These are phyloP conservation scores for Penicillium steckii DNA, from an alignment of 495 filamentous ascomycete genomes.

Conservation along the genomic window DNA sequence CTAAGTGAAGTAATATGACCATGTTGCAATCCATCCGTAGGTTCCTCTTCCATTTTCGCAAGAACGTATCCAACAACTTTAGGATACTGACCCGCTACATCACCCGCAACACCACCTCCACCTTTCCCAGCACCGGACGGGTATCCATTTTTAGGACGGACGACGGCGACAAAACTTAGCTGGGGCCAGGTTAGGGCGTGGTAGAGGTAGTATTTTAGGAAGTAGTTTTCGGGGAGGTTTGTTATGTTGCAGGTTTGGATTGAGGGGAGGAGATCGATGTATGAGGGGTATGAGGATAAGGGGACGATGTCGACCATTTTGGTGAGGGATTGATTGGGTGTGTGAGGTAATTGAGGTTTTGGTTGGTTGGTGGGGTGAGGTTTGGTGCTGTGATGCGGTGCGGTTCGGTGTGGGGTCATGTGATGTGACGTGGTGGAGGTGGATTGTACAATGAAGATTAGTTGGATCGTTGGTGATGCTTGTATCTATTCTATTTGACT, in stretches of 20 bases:
- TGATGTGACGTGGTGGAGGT: slow-evolving; percentile 3
- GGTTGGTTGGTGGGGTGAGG: slow-evolving; percentile 3
- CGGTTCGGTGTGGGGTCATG: slow-evolving; percentile 11
- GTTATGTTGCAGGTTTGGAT: slow-evolving; percentile 98
- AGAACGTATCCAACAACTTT: slow-evolving; percentile 99
- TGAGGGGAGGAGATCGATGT: slow-evolving; percentile 72
- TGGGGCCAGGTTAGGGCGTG: slow-evolving; percentile 98
- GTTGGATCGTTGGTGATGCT: too few species aligned
- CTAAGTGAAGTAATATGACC: slow-evolving; percentile 94
- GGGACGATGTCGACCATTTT: slow-evolving; percentile 55
- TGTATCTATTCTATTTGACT: too few species aligned
- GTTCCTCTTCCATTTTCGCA: slow-evolving; percentile 99
- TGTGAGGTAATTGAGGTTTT: slow-evolving; percentile 2
- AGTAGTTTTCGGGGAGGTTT: slow-evolving; percentile 99
- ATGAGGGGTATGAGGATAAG: slow-evolving; percentile 47
- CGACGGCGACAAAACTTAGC: slow-evolving; percentile 93
- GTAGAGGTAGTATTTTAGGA: slow-evolving; percentile 99
- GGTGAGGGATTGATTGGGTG: background rate
- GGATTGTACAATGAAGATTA: too few species aligned
- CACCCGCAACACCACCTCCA: slow-evolving; percentile 17
- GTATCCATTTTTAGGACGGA: slow-evolving; percentile 69
- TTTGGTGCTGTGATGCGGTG: slow-evolving; percentile 1
- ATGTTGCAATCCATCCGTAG: slow-evolving; percentile 83
- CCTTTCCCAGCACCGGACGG: slow-evolving; percentile 7
- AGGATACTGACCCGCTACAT: slow-evolving; percentile 74